A percentile compares a stretch with the other conserved stretches of the same genome.
These are phyloP conservation scores for Alternaria sp. DNA, from an alignment of 2,329 filamentous ascomycete genomes.

Conservation along the genomic window DNA sequence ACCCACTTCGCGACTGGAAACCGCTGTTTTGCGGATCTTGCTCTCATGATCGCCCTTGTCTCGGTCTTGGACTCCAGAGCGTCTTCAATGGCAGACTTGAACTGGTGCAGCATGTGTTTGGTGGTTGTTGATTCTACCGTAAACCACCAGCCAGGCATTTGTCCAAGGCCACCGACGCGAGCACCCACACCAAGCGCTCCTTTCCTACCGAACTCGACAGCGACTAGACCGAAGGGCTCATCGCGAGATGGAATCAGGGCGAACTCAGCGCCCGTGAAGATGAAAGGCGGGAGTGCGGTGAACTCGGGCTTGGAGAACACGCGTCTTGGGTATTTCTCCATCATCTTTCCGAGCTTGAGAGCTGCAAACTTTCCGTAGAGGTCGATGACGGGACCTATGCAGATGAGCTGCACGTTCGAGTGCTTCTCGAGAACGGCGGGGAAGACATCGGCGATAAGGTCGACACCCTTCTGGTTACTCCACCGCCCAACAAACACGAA, in stretches of 20 bases:
- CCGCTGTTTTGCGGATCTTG: constrained; percentile 67
- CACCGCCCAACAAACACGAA: background rate
- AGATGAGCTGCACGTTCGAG: background rate
- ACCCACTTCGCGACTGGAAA: constrained; percentile 66
- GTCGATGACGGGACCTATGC: background rate
- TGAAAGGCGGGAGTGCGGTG: background rate
- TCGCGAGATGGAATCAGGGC: constrained; percentile 71
- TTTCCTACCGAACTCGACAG: constrained; percentile 72
- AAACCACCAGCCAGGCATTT: constrained; percentile 76
- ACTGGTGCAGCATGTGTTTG: constrained; percentile 68
- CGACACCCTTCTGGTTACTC: background rate
- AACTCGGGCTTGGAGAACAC: background rate
- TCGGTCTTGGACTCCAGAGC: constrained; percentile 64
- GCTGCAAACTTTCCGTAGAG: background rate
- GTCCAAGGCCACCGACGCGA: constrained; percentile 68
- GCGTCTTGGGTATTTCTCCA: background rate
- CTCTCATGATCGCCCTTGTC: constrained; percentile 67
- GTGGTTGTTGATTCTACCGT: constrained; percentile 70
- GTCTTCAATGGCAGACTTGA: constrained; percentile 67
- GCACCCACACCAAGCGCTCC: constrained; percentile 71
- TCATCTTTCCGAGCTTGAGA: background rate
- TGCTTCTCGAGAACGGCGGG: background rate
- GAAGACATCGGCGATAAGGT: background rate
- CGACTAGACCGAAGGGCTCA: constrained; percentile 72
- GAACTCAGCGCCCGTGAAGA: background rate